A percentile compares a stretch with the other conserved stretches of the same genome.
Conservation (phyloP, 768 basidiomycete genomes). For the Psilocybe cyanescens region DNA sequence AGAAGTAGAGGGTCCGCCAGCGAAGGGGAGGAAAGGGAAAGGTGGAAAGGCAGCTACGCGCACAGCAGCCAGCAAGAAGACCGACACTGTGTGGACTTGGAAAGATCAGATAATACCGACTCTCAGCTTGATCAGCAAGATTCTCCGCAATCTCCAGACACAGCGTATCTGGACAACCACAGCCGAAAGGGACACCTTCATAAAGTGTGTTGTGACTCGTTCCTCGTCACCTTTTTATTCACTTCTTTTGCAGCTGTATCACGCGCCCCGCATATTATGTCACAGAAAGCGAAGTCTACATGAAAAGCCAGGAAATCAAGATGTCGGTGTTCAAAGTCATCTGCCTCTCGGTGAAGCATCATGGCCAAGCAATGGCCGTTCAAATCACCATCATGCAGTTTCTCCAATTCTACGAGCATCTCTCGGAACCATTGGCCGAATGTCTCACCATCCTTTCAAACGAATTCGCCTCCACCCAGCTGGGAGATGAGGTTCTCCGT, state of each 20-base stretch:
- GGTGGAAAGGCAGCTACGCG: constrained; percentile 51
- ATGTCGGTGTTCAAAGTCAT: constrained; percentile 85
- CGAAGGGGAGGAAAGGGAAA: constrained; percentile 58
- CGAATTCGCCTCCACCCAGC: constrained; percentile 87
- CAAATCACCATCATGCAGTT: constrained; percentile 92
- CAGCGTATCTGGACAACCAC: constrained; percentile 91
- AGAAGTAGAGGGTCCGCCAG: constrained; percentile 47
- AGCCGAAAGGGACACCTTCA: constrained; percentile 83
- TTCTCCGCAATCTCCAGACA: constrained; percentile 60
- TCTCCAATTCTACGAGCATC: constrained; percentile 92
- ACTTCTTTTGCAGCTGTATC: constrained; percentile 65
- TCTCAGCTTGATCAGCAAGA: constrained; percentile 72
- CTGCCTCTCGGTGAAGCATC: constrained; percentile 90
- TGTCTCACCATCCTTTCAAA: constrained; percentile 77
- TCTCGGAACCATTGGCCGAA: constrained; percentile 94
- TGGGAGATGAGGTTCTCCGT: constrained; percentile 89
- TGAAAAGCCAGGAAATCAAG: constrained; percentile 78
- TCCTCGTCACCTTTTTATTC: constrained; percentile 1
- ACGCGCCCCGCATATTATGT: constrained; percentile 88
- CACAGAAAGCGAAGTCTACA: constrained; percentile 83
- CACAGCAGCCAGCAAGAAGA: constrained; percentile 45
- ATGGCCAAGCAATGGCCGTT: constrained; percentile 80
- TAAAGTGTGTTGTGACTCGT: constrained; percentile 60
- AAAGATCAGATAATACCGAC: constrained; percentile 71
- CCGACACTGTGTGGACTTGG: constrained; percentile 72